These are phyloP conservation scores for Kingdonia uniflora DNA, from an alignment of 164 flowering plant species.

Conservation along the genomic window DNA sequence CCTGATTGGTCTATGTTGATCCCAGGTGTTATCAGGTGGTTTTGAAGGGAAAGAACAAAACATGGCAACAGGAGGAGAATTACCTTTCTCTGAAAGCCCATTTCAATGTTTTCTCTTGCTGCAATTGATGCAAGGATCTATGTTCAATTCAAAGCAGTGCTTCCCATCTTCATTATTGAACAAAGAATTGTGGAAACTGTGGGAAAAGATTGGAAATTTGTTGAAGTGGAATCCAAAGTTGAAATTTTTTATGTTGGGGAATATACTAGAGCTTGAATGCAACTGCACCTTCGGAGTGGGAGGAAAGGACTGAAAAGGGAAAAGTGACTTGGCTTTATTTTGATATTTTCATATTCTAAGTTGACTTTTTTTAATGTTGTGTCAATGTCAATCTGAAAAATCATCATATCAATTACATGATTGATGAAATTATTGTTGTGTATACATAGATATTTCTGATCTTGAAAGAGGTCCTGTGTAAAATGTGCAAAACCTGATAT, in stretches of 20 bases:
- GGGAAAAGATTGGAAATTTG: slow-evolving; percentile 2
- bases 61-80: slow-evolving; percentile 10
- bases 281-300: slow-evolving; percentile 7
- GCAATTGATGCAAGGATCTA: slow-evolving; percentile 6
- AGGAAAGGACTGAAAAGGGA: slow-evolving; percentile 4
- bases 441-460: too few relatives aligned
- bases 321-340: background rate
- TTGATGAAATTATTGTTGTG: background rate
- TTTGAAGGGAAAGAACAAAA: slow-evolving; percentile 9
- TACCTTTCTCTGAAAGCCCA: slow-evolving; percentile 3
- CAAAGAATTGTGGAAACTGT: background rate
- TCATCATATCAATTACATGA: slow-evolving; percentile 1
- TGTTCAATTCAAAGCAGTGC: background rate
- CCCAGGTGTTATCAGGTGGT: background rate
- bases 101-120: slow-evolving; percentile 4
- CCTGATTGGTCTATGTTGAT: slow-evolving; percentile 10
- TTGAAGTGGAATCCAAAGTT: slow-evolving; percentile 15
- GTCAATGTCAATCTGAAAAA: background rate
- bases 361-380: background rate
- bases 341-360: background rate
- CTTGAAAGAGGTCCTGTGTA: too few relatives aligned
- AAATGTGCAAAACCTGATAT: too few relatives aligned
- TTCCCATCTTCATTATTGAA: background rate
- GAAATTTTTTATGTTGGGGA: slow-evolving; percentile 4
- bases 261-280: slow-evolving; percentile 3